These are phyloP conservation scores for Fusarium cyanostomum DNA, from an alignment of 2,329 filamentous ascomycete species.

Conservation along the genomic window DNA sequence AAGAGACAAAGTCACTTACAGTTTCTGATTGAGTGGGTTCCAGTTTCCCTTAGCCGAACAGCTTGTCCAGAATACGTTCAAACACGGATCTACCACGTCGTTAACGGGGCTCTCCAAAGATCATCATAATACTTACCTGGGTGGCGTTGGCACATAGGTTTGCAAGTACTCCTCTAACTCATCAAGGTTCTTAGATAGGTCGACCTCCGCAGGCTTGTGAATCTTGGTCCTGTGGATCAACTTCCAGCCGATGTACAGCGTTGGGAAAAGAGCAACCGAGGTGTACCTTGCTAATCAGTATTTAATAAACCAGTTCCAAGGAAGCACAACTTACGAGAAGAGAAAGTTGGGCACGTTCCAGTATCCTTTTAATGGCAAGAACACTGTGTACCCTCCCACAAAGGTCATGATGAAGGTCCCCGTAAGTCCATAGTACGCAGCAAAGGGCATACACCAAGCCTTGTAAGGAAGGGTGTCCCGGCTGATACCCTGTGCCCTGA, in stretches of 20 bases:
- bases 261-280: conserved; percentile 76
- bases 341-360: conserved; percentile 78
- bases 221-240: conserved; percentile 70
- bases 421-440: conserved; percentile 71
- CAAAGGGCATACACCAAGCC: conserved; percentile 74
- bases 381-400: conserved; percentile 80
- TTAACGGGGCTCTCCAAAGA: background rate
- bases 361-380: conserved; percentile 65
- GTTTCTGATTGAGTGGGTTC: fast-evolving
- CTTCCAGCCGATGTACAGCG: conserved; percentile 78
- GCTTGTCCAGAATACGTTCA: conserved; percentile 31
- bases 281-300: conserved; percentile 61
- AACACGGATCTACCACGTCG: conserved; percentile 24
- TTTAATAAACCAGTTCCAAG: background rate
- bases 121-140: conserved; percentile 57
- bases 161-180: conserved; percentile 75
- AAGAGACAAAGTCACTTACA: background rate
- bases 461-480: conserved; percentile 76
- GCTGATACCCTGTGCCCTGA: conserved; percentile 73
- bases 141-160: conserved; percentile 63
- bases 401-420: conserved; percentile 77
- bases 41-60: conserved; percentile 20
- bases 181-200: conserved; percentile 69
- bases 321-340: conserved; percentile 66
- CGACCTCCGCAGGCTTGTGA: conserved; percentile 65